phyloP scores from a whole-genome alignment of 2,329 filamentous ascomycete genomes.

The Pseudogymnoascus sp. region DNA sequence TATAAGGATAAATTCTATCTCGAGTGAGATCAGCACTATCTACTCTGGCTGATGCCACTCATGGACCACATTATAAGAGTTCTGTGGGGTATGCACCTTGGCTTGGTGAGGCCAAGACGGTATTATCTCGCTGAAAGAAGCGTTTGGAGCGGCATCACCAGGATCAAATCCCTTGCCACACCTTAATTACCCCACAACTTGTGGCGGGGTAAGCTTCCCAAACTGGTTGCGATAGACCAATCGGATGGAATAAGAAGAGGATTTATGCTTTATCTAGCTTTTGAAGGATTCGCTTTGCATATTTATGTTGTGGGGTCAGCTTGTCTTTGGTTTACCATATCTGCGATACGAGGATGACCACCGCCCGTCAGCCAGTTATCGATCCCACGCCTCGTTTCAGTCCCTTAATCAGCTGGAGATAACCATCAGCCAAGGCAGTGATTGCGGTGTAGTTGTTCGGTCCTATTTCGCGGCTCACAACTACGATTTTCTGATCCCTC shows the following conservation, averaged over 20 bases:
- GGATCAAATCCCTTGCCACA: not conserved
- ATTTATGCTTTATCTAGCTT: not conserved
- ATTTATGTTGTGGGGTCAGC: not conserved
- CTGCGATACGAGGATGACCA: not conserved
- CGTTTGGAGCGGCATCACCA: not conserved
- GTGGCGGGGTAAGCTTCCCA: not conserved
- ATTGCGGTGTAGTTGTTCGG: not conserved
- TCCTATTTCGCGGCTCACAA: not conserved
- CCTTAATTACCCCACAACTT: not conserved
- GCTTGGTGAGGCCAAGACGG: not conserved
- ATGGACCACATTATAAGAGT: not conserved
- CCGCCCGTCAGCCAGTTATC: not conserved
- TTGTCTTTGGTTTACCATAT: not conserved
- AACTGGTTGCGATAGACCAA: not conserved
- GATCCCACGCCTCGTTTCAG: not conserved
- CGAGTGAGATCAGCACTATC: not conserved
- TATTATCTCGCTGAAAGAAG: constrained; percentile 3
- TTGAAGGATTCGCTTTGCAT: not conserved
- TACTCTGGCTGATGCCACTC: not conserved
- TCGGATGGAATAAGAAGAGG: not conserved
- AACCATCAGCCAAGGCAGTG: not conserved
- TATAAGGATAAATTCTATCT: not conserved
- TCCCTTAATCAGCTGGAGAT: not conserved
- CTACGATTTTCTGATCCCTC: not conserved
- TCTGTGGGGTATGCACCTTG: not conserved